phyloP scores from a whole-genome alignment of 306 rosid genomes.

The Rosa rugosa region DNA sequence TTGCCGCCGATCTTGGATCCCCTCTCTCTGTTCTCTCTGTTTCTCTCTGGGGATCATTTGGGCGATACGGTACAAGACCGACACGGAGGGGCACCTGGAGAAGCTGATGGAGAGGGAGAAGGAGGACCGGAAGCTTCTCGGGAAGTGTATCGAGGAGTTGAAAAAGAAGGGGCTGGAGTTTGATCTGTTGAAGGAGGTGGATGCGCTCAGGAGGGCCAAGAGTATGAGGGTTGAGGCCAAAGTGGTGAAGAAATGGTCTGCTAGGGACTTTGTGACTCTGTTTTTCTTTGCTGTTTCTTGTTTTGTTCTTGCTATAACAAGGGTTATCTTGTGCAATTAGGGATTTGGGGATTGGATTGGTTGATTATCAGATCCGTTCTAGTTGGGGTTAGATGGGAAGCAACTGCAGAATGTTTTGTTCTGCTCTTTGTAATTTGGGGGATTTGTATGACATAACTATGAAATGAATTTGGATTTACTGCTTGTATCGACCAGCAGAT shows the following conservation, averaged over 20 bases:
- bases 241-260: slow-evolving; percentile 77
- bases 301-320: slow-evolving; percentile 60
- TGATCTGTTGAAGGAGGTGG: slow-evolving; percentile 91
- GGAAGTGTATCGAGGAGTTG: slow-evolving; percentile 76
- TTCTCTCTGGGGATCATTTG: slow-evolving; percentile 78
- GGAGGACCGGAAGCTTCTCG: slow-evolving; percentile 62
- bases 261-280: slow-evolving; percentile 69
- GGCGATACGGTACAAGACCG: slow-evolving; percentile 88
- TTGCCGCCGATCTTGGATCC: slow-evolving; percentile 81
- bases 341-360: neutral
- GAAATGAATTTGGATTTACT: neutral
- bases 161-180: slow-evolving; percentile 87
- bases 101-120: slow-evolving; percentile 80
- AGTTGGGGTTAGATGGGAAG: neutral
- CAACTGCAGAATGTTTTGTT: slow-evolving; percentile 69
- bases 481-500: neutral
- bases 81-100: slow-evolving; percentile 75
- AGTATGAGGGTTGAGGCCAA: slow-evolving; percentile 70
- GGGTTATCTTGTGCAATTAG: slow-evolving; percentile 71
- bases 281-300: slow-evolving; percentile 75
- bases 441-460: neutral
- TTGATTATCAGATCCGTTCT: neutral
- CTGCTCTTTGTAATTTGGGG: slow-evolving; percentile 51
- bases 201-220: slow-evolving; percentile 87
- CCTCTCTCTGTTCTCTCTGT: slow-evolving; percentile 64